Conservation (phyloP, 495 filamentous ascomycete genomes). For the Neurospora sp. region DNA sequence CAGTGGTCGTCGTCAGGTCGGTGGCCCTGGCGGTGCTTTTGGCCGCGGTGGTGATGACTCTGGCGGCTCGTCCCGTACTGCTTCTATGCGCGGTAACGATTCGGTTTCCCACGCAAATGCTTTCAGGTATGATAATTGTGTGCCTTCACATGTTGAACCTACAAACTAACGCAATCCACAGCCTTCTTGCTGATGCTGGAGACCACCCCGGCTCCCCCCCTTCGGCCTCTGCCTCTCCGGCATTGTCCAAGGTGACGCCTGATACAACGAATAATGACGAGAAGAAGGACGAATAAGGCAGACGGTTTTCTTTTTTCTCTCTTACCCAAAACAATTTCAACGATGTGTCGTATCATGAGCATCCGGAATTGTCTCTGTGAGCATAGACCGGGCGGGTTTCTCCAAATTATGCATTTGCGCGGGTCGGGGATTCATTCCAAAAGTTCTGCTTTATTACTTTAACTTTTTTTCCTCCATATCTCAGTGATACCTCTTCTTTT, state of each 20-base stretch:
- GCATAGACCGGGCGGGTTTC: slow-evolving; percentile 31
- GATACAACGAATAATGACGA: slow-evolving; percentile 36
- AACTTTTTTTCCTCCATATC: not conserved
- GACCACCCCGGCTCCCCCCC: slow-evolving; percentile 49
- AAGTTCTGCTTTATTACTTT: slow-evolving; percentile 11
- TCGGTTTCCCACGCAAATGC: slow-evolving; percentile 66
- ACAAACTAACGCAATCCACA: slow-evolving; percentile 18
- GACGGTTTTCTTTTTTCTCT: slow-evolving; percentile 15
- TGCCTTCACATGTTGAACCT: slow-evolving; percentile 8
- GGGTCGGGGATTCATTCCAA: slow-evolving; percentile 21
- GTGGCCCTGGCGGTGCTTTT: slow-evolving; percentile 61
- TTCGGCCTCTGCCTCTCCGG: slow-evolving; percentile 50
- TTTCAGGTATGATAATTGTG: slow-evolving; percentile 61
- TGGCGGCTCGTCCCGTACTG: slow-evolving; percentile 68
- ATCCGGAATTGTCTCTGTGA: slow-evolving; percentile 8
- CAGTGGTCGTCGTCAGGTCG: slow-evolving; percentile 58
- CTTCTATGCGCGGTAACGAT: slow-evolving; percentile 59
- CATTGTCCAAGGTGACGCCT: slow-evolving; percentile 50
- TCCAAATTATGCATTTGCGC: slow-evolving; percentile 29
- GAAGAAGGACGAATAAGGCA: slow-evolving; percentile 35
- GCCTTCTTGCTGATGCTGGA: slow-evolving; percentile 43
- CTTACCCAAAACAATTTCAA: slow-evolving; percentile 5
- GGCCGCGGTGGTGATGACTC: slow-evolving; percentile 64
- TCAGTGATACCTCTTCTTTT: not conserved
- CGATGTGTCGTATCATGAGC: slow-evolving; percentile 21